Percentiles rank a stretch among this genome's conserved stretches.
These are phyloP conservation scores for Ichthyophthirius multifiliis DNA, from an alignment of 169 alveolate species.

Conservation along the genomic window DNA sequence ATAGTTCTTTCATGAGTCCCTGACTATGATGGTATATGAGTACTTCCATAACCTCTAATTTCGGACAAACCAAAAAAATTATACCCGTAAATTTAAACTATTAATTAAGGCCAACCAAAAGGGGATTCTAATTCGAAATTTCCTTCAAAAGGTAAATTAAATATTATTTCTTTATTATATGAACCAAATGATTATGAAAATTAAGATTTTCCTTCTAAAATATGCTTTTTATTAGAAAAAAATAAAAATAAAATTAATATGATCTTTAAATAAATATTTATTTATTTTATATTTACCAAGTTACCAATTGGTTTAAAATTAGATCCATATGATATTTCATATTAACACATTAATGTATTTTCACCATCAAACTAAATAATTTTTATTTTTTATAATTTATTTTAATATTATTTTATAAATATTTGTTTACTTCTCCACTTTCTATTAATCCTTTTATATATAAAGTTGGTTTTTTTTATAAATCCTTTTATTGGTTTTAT, in stretches of 20 bases:
- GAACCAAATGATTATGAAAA: not conserved
- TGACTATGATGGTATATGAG: not conserved
- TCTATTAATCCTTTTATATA: too few relatives aligned
- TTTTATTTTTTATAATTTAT: too few relatives aligned
- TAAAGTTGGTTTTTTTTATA: too few relatives aligned
- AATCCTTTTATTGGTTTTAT: too few relatives aligned
- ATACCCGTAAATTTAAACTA: not conserved
- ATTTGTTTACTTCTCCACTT: too few relatives aligned
- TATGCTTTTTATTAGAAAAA: not conserved
- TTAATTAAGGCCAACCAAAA: not conserved
- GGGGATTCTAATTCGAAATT: not conserved
- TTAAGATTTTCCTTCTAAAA: slow-evolving; percentile 13
- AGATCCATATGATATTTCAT: not conserved
- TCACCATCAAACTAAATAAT: not conserved
- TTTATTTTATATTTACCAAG: not conserved
- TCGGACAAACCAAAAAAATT: not conserved
- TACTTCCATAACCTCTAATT: not conserved
- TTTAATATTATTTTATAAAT: too few relatives aligned
- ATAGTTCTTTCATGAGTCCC: not conserved
- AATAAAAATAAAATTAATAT: not conserved
- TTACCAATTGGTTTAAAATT: not conserved
- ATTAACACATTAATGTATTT: not conserved
- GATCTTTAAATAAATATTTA: not conserved
- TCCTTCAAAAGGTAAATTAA: not conserved
- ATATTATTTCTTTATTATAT: slow-evolving; percentile 4